Evolutionary conservation across 2,329 filamentous ascomycete species (phyloP).

Genomic region (Corynespora cassiicola): DNA sequence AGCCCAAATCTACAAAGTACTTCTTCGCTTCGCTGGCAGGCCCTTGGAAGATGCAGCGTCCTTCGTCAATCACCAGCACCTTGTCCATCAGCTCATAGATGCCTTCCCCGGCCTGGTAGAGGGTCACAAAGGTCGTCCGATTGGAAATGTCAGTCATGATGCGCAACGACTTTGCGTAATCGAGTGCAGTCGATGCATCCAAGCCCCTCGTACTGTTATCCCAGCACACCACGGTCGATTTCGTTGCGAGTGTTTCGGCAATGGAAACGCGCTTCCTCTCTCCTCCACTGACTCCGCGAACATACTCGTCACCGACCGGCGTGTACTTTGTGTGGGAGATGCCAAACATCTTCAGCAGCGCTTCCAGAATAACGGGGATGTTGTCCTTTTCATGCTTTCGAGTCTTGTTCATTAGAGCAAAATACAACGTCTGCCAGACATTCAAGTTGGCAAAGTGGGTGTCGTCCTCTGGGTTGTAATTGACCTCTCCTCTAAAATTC

Average conservation of each 20-base stretch:
- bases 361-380: slow-evolving; percentile 72
- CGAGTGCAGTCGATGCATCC: slow-evolving; percentile 78
- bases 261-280: slow-evolving; percentile 81
- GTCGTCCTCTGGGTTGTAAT: slow-evolving; percentile 80
- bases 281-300: slow-evolving; percentile 78
- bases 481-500: slow-evolving; percentile 76
- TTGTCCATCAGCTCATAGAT: slow-evolving; percentile 81
- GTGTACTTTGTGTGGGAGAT: slow-evolving; percentile 79
- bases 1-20: slow-evolving; percentile 73
- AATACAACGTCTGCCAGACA: slow-evolving; percentile 79
- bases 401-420: slow-evolving; percentile 78
- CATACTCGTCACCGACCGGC: slow-evolving; percentile 74
- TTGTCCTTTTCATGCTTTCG: slow-evolving; percentile 68
- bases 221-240: slow-evolving; percentile 75
- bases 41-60: slow-evolving; percentile 72
- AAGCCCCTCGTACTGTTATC: slow-evolving; percentile 83
- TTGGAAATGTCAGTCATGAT: slow-evolving; percentile 81
- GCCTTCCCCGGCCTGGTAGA: slow-evolving; percentile 74
- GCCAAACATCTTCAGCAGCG: slow-evolving; percentile 78
- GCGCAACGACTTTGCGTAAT: slow-evolving; percentile 78
- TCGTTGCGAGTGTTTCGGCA: slow-evolving; percentile 76
- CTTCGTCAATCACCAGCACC: slow-evolving; percentile 77
- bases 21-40: slow-evolving; percentile 65
- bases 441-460: slow-evolving; percentile 76
- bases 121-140: slow-evolving; percentile 72